These are phyloP conservation scores for Jacaranda mimosifolia DNA, from an alignment of 257 asterid genomes.

Conservation along the genomic window DNA sequence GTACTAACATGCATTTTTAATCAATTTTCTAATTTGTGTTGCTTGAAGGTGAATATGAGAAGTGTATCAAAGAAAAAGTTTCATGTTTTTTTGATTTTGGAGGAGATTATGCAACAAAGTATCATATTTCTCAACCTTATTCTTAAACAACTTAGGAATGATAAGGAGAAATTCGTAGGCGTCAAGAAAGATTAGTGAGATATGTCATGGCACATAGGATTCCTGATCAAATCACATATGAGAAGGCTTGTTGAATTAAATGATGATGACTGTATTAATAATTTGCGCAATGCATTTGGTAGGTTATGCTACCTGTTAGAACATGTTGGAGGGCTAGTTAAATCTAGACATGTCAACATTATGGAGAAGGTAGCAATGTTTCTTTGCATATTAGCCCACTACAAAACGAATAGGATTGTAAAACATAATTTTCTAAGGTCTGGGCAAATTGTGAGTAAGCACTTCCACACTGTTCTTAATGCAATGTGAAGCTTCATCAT, in stretches of 20 bases:
- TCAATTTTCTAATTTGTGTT: no score
- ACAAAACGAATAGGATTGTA: conserved; percentile 11
- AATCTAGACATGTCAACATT: neutral
- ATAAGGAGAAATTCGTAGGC: neutral
- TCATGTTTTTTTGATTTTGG: no score
- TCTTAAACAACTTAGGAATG: conserved; percentile 11
- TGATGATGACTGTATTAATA: no score
- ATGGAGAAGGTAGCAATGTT: neutral
- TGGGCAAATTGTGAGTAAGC: conserved; percentile 1
- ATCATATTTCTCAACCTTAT: no score
- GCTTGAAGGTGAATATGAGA: no score
- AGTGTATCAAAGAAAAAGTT: no score
- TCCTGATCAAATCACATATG: no score
- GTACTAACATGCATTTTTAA: no score
- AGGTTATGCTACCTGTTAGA: conserved; percentile 15
- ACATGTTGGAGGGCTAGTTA: neutral
- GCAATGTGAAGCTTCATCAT: neutral
- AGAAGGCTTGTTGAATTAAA: no score
- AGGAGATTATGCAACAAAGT: no score
- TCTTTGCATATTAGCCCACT: conserved; percentile 14
- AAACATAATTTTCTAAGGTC: neutral
- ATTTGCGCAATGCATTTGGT: neutral
- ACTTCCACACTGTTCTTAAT: neutral
- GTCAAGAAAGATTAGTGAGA: no score
- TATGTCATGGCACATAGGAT: no score